phyloP scores from a whole-genome alignment of 2,329 filamentous ascomycete genomes.

The Aspergillus sp. region DNA sequence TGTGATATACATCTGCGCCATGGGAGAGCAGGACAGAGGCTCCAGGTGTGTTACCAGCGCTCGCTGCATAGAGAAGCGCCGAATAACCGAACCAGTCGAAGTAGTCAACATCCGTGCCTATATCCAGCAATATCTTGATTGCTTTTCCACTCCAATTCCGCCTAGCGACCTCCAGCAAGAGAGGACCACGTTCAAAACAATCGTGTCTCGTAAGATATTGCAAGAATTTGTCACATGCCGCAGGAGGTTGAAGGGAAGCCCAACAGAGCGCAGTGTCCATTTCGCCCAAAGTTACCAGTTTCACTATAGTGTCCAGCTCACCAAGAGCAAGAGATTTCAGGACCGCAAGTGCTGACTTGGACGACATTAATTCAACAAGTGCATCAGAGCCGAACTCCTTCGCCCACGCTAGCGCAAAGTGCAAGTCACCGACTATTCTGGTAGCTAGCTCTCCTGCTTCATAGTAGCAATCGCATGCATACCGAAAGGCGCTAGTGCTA shows the following conservation, averaged over 20 bases:
- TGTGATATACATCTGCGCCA: neutral
- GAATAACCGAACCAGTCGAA: too few relatives aligned
- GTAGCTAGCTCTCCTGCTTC: neutral
- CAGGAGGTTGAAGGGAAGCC: neutral
- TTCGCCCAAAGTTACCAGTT: neutral
- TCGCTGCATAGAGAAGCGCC: neutral
- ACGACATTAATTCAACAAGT: neutral
- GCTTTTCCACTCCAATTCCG: neutral
- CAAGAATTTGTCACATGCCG: neutral
- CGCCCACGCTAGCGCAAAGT: too few relatives aligned
- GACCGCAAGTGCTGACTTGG: neutral
- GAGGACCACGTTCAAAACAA: neutral
- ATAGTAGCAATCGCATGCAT: neutral
- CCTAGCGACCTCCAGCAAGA: neutral
- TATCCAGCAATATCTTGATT: neutral
- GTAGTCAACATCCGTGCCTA: too few relatives aligned
- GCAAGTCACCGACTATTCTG: too few relatives aligned
- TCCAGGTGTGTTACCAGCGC: neutral
- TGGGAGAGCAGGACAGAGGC: neutral
- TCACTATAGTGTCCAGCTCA: neutral
- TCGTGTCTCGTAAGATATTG: neutral
- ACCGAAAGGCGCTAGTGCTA: neutral
- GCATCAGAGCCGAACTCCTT: too few relatives aligned
- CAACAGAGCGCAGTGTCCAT: neutral
- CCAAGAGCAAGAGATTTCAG: neutral